phyloP scores from a whole-genome alignment of 352 stramenopile species.

The Pythium coloratum region DNA sequence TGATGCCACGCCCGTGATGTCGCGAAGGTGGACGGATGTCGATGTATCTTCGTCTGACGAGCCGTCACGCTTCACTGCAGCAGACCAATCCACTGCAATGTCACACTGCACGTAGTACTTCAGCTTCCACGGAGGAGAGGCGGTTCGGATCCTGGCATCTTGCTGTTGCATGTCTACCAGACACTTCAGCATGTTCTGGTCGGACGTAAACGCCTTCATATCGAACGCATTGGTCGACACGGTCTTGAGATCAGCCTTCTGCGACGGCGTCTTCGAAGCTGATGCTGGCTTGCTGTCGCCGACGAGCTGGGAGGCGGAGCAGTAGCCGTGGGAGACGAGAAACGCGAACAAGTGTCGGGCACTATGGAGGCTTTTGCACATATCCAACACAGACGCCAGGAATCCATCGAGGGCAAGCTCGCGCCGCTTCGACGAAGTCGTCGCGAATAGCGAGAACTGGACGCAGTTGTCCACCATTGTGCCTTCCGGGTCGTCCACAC shows the following conservation, averaged over 20 bases:
- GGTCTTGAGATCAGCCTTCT: neutral
- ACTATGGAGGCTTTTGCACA: conserved; percentile 18
- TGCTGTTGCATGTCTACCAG: conserved; percentile 51
- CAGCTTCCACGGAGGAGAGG: conserved; percentile 59
- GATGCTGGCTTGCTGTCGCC: conserved; percentile 12
- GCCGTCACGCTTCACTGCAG: conserved; percentile 3
- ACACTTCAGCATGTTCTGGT: conserved; percentile 82
- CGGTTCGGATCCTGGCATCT: neutral
- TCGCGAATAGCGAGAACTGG: conserved; percentile 49
- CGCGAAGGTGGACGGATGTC: neutral
- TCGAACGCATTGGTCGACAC: neutral
- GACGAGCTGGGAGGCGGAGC: neutral
- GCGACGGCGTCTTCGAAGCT: neutral
- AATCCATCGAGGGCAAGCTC: conserved; percentile 23
- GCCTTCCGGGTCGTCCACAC: conserved; percentile 22
- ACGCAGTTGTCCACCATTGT: conserved; percentile 47
- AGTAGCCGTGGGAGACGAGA: conserved; percentile 14
- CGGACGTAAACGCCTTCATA: conserved; percentile 44
- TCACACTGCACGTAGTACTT: conserved; percentile 76
- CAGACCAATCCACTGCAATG: conserved; percentile 62
- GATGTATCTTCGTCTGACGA: neutral
- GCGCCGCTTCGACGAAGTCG: neutral
- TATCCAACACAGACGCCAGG: conserved; percentile 13
- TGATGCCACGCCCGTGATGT: conserved; percentile 2
- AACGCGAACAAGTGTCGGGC: conserved; percentile 15